Base-by-base conservation (phyloP, 2,329 filamentous ascomycete species). In the Bisporella sp. region DNA sequence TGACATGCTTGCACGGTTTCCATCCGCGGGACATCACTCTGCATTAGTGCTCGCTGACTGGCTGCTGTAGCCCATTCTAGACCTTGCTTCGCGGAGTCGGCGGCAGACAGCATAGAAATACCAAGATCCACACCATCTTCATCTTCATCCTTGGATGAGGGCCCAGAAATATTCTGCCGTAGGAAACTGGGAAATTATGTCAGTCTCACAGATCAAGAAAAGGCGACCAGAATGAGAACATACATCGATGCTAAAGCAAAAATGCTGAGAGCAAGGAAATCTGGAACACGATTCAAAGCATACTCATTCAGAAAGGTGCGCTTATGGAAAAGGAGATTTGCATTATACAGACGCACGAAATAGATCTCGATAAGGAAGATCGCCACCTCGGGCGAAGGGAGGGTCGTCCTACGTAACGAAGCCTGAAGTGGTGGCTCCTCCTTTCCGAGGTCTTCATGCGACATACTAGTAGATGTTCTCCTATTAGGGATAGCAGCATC, bases 191-290 rank as follows among this genome's bases (percentile, higher is more conserved):
- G 21, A 21, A 21, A 21, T 21, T 21, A 21, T 21, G 21, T 21
- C 21, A 21, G 21, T 21, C 21, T 2, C 21, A 21, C 3, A 21
- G 21, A 21, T 21, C 21, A 21, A 21, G 21, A 21, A 21, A 21
- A 21, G 21, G 21, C 2, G 21, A 21, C 21, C 8, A 42, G 30
- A 13, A 46, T 33, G 5, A 37, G 21, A 32, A 48, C 46, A 30
- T 55, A 56, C 56, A 58, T 50, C 30, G 56, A 51, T 28, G 54
- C 54, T 12, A 53, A 35, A 6, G 54, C 54, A 50, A 56, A 56
- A 1, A 58, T 50, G 41, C 56, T 53, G 21, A 58, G 40, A 37
- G 44, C 39, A 28, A 54, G 46, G 46, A 53, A 56, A 28, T 54
- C 54, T 9, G 54, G 43, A 31, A 54, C 50, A 6, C 47, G 48